phyloP scores from a whole-genome alignment of 73 alveolate genomes.

The Paramecium sexaurelia region DNA sequence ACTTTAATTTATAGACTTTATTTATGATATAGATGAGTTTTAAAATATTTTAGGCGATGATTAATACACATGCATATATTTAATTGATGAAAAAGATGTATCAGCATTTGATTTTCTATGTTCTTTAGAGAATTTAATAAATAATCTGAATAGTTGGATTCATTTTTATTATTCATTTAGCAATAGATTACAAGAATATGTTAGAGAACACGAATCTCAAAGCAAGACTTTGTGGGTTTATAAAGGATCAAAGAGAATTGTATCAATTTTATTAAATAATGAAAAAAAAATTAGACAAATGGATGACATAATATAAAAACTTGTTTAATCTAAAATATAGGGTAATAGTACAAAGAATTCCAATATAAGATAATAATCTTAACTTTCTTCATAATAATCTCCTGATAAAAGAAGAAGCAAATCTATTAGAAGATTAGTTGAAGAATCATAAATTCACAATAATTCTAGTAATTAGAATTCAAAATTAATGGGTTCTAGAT shows the following conservation, averaged over 20 bases:
- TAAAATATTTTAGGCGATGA: background rate
- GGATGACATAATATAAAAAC: constrained; percentile 30
- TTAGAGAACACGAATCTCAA: background rate
- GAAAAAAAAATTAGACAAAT: constrained; percentile 31
- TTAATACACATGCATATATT: background rate
- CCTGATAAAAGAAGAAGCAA: background rate
- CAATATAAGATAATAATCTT: background rate
- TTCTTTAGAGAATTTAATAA: background rate
- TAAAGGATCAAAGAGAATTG: constrained; percentile 32
- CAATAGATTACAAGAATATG: background rate
- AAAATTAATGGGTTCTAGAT: background rate
- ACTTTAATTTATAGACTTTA: constrained; percentile 10
- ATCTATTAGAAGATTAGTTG: constrained; percentile 36
- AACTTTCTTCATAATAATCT: background rate
- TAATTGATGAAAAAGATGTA: constrained; percentile 23
- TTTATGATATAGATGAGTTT: constrained; percentile 46
- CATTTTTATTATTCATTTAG: background rate
- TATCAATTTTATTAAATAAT: background rate
- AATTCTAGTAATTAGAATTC: background rate
- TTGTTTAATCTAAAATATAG: background rate
- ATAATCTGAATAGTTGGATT: constrained; percentile 2
- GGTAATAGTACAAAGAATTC: background rate
- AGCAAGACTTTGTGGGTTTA: constrained; percentile 1
- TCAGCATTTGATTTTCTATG: background rate
- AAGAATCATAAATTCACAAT: background rate